Percentiles rank a stretch among this genome's conserved stretches.
Conservation (phyloP, 1,284 basidiomycete species). For the Schizophyllum commune region DNA sequence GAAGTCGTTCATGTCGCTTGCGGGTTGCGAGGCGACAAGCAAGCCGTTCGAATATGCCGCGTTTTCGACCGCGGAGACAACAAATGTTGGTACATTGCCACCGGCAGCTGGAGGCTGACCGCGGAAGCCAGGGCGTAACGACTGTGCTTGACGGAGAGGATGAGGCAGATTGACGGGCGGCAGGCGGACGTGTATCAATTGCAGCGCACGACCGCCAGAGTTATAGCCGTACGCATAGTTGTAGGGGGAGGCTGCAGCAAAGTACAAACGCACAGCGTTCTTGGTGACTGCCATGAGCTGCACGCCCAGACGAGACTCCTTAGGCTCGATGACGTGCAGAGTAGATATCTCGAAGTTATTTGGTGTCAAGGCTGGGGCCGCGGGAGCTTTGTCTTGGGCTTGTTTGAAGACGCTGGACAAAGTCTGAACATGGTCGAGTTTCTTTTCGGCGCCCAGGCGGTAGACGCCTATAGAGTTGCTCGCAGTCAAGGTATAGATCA, state of each 20-base stretch:
- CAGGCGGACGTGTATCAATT: conserved; percentile 71
- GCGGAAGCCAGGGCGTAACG: conserved; percentile 66
- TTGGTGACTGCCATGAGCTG: conserved; percentile 77
- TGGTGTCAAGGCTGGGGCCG: conserved; percentile 61
- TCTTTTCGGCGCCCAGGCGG: conserved; percentile 50
- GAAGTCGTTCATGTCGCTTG: conserved; percentile 67
- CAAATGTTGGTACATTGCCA: conserved; percentile 30
- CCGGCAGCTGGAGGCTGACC: conserved; percentile 23
- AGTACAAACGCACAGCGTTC: conserved; percentile 77
- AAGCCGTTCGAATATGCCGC: conserved; percentile 60
- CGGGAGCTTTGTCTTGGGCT: conserved; percentile 70
- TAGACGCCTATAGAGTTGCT: conserved; percentile 69
- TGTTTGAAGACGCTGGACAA: conserved; percentile 61
- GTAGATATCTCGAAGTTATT: conserved; percentile 58
- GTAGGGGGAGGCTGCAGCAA: conserved; percentile 49
- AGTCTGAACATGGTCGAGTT: conserved; percentile 60
- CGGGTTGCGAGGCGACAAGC: conserved; percentile 54
- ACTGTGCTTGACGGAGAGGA: background rate
- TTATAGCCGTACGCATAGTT: conserved; percentile 33
- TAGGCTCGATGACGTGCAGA: conserved; percentile 55
- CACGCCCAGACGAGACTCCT: conserved; percentile 56
- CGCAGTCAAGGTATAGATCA: conserved; percentile 68
- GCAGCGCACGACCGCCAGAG: conserved; percentile 40
- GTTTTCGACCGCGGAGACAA: conserved; percentile 46
- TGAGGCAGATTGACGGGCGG: conserved; percentile 58